Evolutionary conservation across 192 early-diverging fungal species (phyloP).

Genomic region (Coemansia sp.): DNA sequence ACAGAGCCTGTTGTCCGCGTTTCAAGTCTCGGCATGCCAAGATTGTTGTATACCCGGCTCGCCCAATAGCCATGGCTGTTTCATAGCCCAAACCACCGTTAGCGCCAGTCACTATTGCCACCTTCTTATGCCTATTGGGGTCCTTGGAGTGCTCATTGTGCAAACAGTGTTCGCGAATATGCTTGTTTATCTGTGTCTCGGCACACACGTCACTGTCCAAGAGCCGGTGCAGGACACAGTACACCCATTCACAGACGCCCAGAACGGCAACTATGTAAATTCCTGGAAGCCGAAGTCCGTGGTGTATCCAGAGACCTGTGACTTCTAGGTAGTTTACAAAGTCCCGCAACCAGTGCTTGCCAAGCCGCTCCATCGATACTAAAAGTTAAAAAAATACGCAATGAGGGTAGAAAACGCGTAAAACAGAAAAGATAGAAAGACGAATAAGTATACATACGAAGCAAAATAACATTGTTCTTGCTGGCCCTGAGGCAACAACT

Average conservation of each 20-base stretch:
- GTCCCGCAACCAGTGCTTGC: constrained; percentile 26
- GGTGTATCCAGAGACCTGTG: constrained; percentile 15
- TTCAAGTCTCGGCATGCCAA: constrained; percentile 47
- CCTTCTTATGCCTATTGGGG: not conserved
- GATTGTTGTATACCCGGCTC: constrained; percentile 54
- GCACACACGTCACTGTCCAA: constrained; percentile 16
- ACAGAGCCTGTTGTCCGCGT: constrained; percentile 21
- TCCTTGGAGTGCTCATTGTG: not conserved
- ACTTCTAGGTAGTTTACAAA: constrained; percentile 15
- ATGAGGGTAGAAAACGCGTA: not conserved
- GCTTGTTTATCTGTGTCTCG: constrained; percentile 28
- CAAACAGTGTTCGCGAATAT: constrained; percentile 24
- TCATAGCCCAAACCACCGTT: constrained; percentile 62
- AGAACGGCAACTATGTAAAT: constrained; percentile 16
- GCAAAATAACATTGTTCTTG: not conserved
- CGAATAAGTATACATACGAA: not conserved
- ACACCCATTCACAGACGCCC: constrained; percentile 28
- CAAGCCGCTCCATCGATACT: not conserved
- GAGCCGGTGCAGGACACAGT: constrained; percentile 32
- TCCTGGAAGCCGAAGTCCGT: constrained; percentile 23
- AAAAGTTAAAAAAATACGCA: not conserved
- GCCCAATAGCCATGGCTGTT: constrained; percentile 57
- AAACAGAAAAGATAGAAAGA: not conserved
- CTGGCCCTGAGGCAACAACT: not conserved
- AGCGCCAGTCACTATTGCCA: constrained; percentile 56